Conservation (phyloP, 176 grass and related monocot species). For the Elaeis guineensis region DNA sequence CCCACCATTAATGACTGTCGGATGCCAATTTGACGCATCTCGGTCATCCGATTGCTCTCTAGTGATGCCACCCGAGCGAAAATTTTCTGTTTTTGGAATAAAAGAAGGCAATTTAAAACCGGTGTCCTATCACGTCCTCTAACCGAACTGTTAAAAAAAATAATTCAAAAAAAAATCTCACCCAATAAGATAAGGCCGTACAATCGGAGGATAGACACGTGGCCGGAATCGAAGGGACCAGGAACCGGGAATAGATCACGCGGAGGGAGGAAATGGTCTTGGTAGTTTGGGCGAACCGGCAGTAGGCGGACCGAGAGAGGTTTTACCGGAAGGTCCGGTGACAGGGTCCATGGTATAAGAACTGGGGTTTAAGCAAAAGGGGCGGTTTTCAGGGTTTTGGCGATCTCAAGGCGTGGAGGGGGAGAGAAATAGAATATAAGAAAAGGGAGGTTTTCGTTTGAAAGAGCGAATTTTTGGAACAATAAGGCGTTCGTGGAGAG, state of each 20-base stretch:
- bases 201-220: slow-evolving; percentile 20
- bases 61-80: too few species aligned
- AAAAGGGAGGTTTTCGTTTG: background rate
- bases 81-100: too few species aligned
- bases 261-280: slow-evolving; percentile 11
- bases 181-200: slow-evolving; percentile 14
- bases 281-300: slow-evolving; percentile 18
- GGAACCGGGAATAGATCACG: background rate
- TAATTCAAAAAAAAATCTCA: slow-evolving; percentile 10
- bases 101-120: too few species aligned
- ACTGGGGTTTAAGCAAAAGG: slow-evolving; percentile 38
- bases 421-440: slow-evolving; percentile 5
- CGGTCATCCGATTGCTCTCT: too few species aligned
- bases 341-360: slow-evolving; percentile 33
- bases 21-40: too few species aligned
- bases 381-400: slow-evolving; percentile 94
- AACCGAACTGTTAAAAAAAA: background rate
- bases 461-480: slow-evolving; percentile 21
- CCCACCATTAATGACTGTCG: too few species aligned
- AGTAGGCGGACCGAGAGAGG: slow-evolving; percentile 20
- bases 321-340: slow-evolving; percentile 47
- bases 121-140: slow-evolving; percentile 5
- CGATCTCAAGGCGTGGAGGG: slow-evolving; percentile 28
- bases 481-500: background rate
- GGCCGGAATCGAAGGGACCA: background rate